Evolutionary conservation across 78 protist species (phyloP), one percentile per base, ranked within the genome.

Genomic region (Dictyostelium capitatum): DNA sequence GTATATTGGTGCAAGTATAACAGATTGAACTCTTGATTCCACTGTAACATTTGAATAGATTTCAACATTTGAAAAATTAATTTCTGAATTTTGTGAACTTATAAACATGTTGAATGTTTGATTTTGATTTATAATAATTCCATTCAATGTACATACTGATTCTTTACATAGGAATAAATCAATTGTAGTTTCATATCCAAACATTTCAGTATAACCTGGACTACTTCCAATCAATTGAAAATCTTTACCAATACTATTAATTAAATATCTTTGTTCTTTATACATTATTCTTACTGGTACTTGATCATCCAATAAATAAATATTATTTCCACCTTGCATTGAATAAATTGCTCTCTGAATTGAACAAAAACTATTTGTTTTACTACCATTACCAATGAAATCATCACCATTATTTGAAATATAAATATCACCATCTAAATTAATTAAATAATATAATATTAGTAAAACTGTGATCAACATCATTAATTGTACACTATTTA

Each of bases 341-440:
- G 82, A 46, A 46, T 28, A 50, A 12, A 75, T 7, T 37, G 65
- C 82, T 30, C 57, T 75, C 28, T 75, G 82, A 25, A 75, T 75
- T 14, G 82, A 48, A 50, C 82, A 75, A 75, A 75, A 75, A 75
- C 54, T 28, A 48, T 75, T 75, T 15, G n/a, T 25, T 23, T 48
- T 48, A 75, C 54, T 37, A 37, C 82, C 82, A 75, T 75, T 43
- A 30, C 82, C 82, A 75, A 7, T 28, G 25, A 23, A 25, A 65
- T 81, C 57, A 65, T 50, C 50, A 81, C 75, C 74, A 50, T 81
- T 10, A 12, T 23, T 50, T 30, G 67, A 51, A 6, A 79, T 51
- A 79, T 79, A 56, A 19, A 51, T 56, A 56, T 51, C 83, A 79
- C 41, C 28, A 19, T 56, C 73, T 79, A 79, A 3, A 32, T 79